phyloP scores from a whole-genome alignment of 169 alveolate species.

The Plasmodium sp. region DNA sequence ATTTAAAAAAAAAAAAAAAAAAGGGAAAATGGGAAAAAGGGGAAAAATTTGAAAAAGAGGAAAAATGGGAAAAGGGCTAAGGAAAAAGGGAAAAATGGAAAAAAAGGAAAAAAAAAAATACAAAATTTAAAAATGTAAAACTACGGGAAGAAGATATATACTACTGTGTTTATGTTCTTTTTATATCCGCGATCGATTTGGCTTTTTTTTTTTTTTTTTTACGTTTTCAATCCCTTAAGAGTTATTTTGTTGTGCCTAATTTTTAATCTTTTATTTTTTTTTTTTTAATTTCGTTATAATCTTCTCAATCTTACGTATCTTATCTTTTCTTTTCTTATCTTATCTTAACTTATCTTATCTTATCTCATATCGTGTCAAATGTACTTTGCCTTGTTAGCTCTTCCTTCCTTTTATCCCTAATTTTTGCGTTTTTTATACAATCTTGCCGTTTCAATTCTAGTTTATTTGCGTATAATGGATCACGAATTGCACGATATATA shows the following conservation, averaged over 20 bases:
- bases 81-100: background rate
- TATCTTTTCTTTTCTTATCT: background rate
- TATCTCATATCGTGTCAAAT: background rate
- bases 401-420: background rate
- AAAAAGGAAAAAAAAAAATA: background rate
- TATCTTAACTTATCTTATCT: no score
- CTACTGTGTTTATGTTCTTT: background rate
- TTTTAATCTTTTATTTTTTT: background rate
- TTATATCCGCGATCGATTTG: conserved; percentile 2
- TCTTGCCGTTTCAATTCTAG: background rate
- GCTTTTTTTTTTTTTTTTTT: background rate
- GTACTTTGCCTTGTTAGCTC: background rate
- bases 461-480: background rate
- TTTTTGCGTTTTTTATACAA: background rate
- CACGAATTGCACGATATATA: background rate
- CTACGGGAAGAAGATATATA: background rate
- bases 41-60: background rate
- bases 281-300: background rate
- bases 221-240: background rate
- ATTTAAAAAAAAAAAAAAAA: background rate
- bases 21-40: background rate
- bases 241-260: background rate
- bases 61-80: background rate
- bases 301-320: background rate
- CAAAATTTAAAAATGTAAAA: background rate